Base-by-base conservation (phyloP, 2,329 filamentous ascomycete genomes). In the Lachnellula hyalina region DNA sequence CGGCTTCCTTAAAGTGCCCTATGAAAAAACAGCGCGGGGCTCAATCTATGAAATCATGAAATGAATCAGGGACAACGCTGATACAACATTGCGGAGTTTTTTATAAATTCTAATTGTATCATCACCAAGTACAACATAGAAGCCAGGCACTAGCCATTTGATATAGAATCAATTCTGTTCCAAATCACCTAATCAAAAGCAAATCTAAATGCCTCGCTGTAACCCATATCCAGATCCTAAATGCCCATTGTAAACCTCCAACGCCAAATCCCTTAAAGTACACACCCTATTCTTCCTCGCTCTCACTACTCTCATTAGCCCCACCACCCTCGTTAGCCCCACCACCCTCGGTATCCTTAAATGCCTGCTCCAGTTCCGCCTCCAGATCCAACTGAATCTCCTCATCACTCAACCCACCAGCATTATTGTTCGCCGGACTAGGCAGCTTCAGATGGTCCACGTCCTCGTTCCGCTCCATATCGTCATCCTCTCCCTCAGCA, bases 391-490 rank as follows among this genome's bases (percentile, higher is more conserved):
- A 35, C 38, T 70, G 66, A 47, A 67, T 59, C 41, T 68, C 67
- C 23, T 68, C 65, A 45, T 70, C 66, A 19, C 61, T 63, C 19
- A 64, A 58, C 12, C 55, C 59, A n/a, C 58, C 62, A 14, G 55
- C 54, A 38, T 61, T 54, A 40, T 60, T 63, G 25, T 77, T 77
- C 42, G 79, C 75, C 0, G 80, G 80, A 57, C 79, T 82, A 4
- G 78, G 78, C 32, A 83, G 67, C 65, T 77, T 77, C 53, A 82
- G 77, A 57, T 70, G 66, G 53, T 72, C 73, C 25, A 70, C 67
- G 49, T 69, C 68, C 47, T 66, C 61, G 52, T 70, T 69, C 15
- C 51, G 52, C 21, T 69, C 63, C 21, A 66, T 61, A 19, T 66
- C 66, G 34, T 71, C 75, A n/a, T 75, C 73, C 28, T 79, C 76